These are phyloP conservation scores for Aegle marmelos DNA, from an alignment of 345 rosid species.

Conservation along the genomic window DNA sequence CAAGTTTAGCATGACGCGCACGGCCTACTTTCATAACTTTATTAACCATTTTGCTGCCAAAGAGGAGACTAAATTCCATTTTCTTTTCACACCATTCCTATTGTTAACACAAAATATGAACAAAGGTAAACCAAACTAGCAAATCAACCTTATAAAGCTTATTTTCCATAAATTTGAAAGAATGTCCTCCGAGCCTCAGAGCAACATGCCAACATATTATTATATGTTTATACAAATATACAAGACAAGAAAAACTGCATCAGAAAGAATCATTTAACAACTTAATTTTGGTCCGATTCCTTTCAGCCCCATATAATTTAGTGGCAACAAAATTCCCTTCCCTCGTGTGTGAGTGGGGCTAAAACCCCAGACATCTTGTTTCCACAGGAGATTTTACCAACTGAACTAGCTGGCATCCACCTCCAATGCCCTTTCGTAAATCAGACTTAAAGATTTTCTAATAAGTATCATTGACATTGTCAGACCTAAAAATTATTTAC, in stretches of 20 bases:
- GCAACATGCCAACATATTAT: background rate
- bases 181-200: background rate
- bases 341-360: too few species aligned
- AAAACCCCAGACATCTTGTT: too few species aligned
- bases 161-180: background rate
- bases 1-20: constrained; percentile 71
- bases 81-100: constrained; percentile 96
- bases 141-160: background rate
- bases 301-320: background rate
- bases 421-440: background rate
- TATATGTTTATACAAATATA: background rate
- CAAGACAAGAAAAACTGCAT: background rate
- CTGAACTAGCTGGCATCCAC: background rate
- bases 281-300: background rate
- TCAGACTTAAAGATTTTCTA: background rate
- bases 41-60: constrained; percentile 35
- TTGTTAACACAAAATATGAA: background rate
- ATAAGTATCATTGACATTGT: background rate
- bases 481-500: background rate
- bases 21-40: constrained; percentile 73
- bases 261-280: background rate
- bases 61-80: constrained; percentile 56
- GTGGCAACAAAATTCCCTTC: too few species aligned
- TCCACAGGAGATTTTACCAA: too few species aligned
- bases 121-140: background rate